Base-by-base conservation (phyloP, 1,284 basidiomycete genomes). In the Trametes sp. region DNA sequence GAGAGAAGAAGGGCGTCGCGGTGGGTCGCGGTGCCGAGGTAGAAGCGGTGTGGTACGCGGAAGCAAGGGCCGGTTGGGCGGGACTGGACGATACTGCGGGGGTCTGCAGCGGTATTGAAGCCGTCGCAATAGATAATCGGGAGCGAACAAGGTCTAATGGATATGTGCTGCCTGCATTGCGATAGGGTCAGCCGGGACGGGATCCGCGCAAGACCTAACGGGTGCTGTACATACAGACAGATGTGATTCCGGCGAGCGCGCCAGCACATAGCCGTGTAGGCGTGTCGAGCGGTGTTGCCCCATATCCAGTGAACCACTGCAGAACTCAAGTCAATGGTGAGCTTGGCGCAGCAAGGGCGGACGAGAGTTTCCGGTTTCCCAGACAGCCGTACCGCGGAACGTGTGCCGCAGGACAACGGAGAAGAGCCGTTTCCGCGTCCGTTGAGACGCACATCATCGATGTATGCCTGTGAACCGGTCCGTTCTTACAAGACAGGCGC, bases 131-230 rank as follows among this genome's bases (percentile, higher is more conserved):
- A 29, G 94, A 96, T 68, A 98, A 82, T 51, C 96, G 86, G n/a
- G 94, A 93, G 55, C 96, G 87, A 24, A 98, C 93, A 57, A 98
- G 87, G 76, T 98, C 96, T 66, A 98, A 79, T 4, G 96, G 96
- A 78, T 98, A 98, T 73, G 96, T 98, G 33, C 93, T 87, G 66
- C 91, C 93, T 92, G 65, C 55, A 46, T 45, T 57, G 11, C 58
- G 41, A 59, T 52, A 24, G 49, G 29, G 49, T 59, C 45, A 62
- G 54, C 31, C 61, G 49, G 53, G 56, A 48, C 59, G 59, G 24
- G 46, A 59, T 60, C 54, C 24, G 50, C 56, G 41, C 29, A 31
- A 35, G 35, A 38, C 36, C 24, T 38, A 58, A 52, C 54, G 14
- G 41, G 38, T 19, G 19, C 3, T 38, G 50, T 45, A 72, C 74